Percentiles rank a stretch among this genome's conserved stretches.
phyloP scores from a whole-genome alignment of 2,329 filamentous ascomycete genomes.

The Dactylellina cionopaga region DNA sequence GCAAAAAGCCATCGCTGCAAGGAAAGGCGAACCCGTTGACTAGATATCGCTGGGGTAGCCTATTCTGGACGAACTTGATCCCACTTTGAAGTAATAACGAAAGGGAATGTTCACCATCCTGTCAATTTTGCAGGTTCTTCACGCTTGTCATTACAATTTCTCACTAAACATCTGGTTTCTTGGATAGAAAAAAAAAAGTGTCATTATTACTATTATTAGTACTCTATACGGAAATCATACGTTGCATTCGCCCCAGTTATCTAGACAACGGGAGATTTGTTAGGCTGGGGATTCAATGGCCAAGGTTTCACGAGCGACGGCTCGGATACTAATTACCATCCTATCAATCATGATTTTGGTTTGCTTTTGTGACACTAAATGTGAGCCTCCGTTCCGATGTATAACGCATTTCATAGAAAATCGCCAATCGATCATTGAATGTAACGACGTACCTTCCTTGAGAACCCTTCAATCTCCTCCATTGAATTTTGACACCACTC shows the following conservation, averaged over 20 bases:
- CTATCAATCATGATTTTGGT: slow-evolving; percentile 29
- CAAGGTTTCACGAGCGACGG: slow-evolving; percentile 14
- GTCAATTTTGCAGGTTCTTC: background rate
- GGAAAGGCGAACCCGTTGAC: slow-evolving; percentile 55
- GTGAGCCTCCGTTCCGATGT: too few species aligned
- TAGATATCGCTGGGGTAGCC: slow-evolving; percentile 18
- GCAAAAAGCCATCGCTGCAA: slow-evolving; percentile 64
- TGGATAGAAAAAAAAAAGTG: slow-evolving; percentile 40
- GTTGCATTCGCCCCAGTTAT: too few species aligned
- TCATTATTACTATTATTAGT: too few species aligned
- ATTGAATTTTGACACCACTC: slow-evolving; percentile 12
- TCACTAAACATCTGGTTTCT: slow-evolving; percentile 7
- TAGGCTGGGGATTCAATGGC: slow-evolving; percentile 6
- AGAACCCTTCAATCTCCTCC: slow-evolving; percentile 23
- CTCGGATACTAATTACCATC: slow-evolving; percentile 7
- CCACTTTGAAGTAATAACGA: background rate
- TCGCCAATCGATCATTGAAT: too few species aligned
- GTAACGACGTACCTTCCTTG: background rate
- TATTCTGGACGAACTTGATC: background rate
- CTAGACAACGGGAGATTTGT: too few species aligned
- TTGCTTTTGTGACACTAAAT: too few species aligned
- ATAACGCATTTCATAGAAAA: too few species aligned
- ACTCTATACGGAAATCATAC: too few species aligned
- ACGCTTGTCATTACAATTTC: background rate
- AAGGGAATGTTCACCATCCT: background rate